Percentiles rank a stretch among this genome's conserved stretches.
These are phyloP conservation scores for Coemansia sp. DNA, from an alignment of 192 early-diverging fungal genomes.

Conservation along the genomic window DNA sequence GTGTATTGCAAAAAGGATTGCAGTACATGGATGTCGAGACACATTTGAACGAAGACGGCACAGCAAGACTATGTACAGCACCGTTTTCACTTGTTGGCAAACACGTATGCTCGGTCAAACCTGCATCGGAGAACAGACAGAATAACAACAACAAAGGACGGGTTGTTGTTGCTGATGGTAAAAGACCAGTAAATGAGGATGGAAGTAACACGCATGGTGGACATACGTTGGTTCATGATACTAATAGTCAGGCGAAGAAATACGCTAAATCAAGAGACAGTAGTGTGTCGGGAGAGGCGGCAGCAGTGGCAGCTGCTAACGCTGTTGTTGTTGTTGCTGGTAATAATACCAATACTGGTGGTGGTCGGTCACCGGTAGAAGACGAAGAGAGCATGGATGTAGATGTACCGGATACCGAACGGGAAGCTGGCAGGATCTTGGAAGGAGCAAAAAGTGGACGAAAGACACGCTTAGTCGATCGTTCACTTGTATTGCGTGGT, in stretches of 20 bases:
- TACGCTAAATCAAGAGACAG: conserved; percentile 14
- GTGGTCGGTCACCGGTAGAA: neutral
- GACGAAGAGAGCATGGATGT: conserved; percentile 7
- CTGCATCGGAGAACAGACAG: neutral
- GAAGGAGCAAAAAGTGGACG: conserved; percentile 14
- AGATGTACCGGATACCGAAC: neutral
- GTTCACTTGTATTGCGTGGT: conserved; percentile 61
- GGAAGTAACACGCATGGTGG: conserved; percentile 22
- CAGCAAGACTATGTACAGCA: conserved; percentile 50
- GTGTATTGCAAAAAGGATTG: conserved; percentile 87
- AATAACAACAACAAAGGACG: neutral
- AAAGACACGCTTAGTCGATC: conserved; percentile 30
- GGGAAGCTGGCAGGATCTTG: neutral
- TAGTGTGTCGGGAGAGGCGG: neutral
- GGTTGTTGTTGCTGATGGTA: neutral
- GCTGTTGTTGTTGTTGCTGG: neutral
- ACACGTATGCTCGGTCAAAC: conserved; percentile 44
- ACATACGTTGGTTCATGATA: conserved; percentile 44
- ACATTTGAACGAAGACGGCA: conserved; percentile 87
- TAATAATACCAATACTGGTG: too few species aligned
- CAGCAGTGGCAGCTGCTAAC: neutral
- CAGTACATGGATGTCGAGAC: conserved; percentile 88
- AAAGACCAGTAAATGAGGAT: neutral
- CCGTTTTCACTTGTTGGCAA: conserved; percentile 51
- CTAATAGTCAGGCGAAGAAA: conserved; percentile 15